A percentile compares a stretch with the other conserved stretches of the same genome.
These are phyloP conservation scores for Picea glauca DNA, from an alignment of 75 land plant species.

Conservation along the genomic window DNA sequence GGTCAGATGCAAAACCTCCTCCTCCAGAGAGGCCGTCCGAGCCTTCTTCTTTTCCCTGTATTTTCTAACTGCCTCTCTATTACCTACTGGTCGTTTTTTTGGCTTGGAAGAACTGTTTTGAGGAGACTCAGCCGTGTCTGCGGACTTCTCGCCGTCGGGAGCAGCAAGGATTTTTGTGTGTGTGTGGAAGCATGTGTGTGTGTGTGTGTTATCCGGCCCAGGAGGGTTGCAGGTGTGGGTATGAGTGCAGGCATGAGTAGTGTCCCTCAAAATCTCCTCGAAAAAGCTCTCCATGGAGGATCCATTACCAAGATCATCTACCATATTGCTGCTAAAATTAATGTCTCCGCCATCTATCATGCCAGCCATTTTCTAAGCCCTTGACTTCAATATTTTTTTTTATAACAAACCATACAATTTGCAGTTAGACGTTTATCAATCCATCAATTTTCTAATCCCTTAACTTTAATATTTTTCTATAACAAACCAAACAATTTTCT, in stretches of 20 bases:
- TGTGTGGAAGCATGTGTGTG: conserved; percentile 94
- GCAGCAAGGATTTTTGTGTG: conserved; percentile 86
- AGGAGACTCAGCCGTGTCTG: conserved; percentile 32
- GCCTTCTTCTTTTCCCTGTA: conserved; percentile 98
- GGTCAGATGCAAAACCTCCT: conserved; percentile 66
- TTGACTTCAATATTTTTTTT: neutral
- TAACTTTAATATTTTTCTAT: no score
- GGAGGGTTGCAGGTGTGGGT: conserved; percentile 98
- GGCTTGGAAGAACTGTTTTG: conserved; percentile 45
- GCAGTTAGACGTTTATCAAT: neutral
- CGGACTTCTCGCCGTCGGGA: conserved; percentile 36
- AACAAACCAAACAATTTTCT: no score
- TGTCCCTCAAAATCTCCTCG: conserved; percentile 60
- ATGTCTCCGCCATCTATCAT: conserved; percentile 80
- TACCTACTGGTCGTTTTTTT: conserved; percentile 74
- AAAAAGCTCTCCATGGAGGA: conserved; percentile 70
- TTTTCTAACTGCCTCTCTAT: conserved; percentile 91
- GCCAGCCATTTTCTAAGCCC: conserved; percentile 1
- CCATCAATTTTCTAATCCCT: no score
- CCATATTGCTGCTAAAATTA: conserved; percentile 39
- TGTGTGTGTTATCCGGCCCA: conserved; percentile 83
- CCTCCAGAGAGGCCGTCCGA: conserved; percentile 77
- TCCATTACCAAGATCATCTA: conserved; percentile 28
- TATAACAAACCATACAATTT: neutral
- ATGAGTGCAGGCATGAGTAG: conserved; percentile 80